phyloP scores from a whole-genome alignment of 768 basidiomycete species.

The Psilocybe azurescens region DNA sequence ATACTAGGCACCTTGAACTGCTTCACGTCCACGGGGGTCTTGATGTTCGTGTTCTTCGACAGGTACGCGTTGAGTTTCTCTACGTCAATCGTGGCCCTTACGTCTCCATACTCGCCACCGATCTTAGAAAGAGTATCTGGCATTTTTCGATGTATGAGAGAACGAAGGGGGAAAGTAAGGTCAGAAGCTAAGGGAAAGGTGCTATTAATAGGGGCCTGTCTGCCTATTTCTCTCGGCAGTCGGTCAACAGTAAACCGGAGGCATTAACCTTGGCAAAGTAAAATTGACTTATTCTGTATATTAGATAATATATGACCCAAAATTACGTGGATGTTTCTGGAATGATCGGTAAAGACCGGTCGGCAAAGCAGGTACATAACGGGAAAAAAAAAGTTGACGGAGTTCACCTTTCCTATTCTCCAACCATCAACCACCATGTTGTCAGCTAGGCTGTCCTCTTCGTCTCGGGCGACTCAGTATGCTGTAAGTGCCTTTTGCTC shows the following conservation, averaged over 20 bases:
- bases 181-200: not conserved
- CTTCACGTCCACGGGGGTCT: slow-evolving; percentile 75
- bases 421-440: slow-evolving; percentile 66
- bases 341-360: slow-evolving; percentile 47
- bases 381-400: slow-evolving; percentile 46
- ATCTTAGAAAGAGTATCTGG: slow-evolving; percentile 44
- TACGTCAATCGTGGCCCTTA: slow-evolving; percentile 74
- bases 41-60: slow-evolving; percentile 55
- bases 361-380: slow-evolving; percentile 42
- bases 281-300: not conserved
- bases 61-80: slow-evolving; percentile 72
- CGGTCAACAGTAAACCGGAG: not conserved
- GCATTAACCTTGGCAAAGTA: not conserved
- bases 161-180: slow-evolving; percentile 4
- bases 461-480: slow-evolving; percentile 65
- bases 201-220: slow-evolving; percentile 1
- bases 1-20: slow-evolving; percentile 82
- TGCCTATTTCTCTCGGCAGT: slow-evolving; percentile 9
- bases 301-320: slow-evolving; percentile 7
- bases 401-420: slow-evolving; percentile 48
- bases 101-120: slow-evolving; percentile 77
- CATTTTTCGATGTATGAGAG: slow-evolving; percentile 21
- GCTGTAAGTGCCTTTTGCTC: slow-evolving; percentile 47
- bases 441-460: slow-evolving; percentile 66
- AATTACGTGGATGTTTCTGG: slow-evolving; percentile 35